Base-by-base conservation (phyloP, 2,329 filamentous ascomycete species). In the Colletotrichum filicis region DNA sequence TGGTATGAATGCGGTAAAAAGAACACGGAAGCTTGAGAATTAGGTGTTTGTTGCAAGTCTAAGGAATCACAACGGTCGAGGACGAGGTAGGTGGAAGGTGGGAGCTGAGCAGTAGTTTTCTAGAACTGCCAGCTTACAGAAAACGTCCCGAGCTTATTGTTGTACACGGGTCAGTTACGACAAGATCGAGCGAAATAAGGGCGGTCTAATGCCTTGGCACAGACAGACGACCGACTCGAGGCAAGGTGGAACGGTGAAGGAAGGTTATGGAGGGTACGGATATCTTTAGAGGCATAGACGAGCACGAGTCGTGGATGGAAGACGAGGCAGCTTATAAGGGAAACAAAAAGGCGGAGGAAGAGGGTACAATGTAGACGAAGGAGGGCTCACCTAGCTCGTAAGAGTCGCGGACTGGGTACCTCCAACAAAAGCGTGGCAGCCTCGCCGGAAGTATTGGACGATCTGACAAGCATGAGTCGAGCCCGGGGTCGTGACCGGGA, bases 1-100 rank as follows among this genome's bases (percentile, higher is more conserved):
- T 84, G 8, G 32, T 72, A 74, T 56, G 19, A n/a, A 8, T 19
- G 37, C 53, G 37, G 59, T 57, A 6, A 26, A 26, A n/a, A 24
- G 24, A 37, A 49, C 7, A 42, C 49, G 12, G 8, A 37, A 16
- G 59, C 35, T 30, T 52, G 56, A 19, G 11, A 3, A n/a, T 9
- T 56, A 26, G 11, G 8, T 5, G 16, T 35, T 7, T 8, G 37
- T 42, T 7, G 37, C 5, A 46, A 14, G 30, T 30, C 28, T 19
- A 72, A 69, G 22, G 56, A 58, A 28, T 64, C 42, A 63, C 52
- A 52, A 53, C 12, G 12, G n/a, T 58, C 46, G 49, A 58, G 16
- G 37, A 52, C 22, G 8, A 35, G 11, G 6, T 19, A 56, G 28
- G 56, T 26, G 5, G 4, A 11, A 16, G 30, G 22, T 4, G 30